Percentiles rank a stretch among this genome's conserved stretches.
phyloP scores from a whole-genome alignment of 2,329 filamentous ascomycete genomes.

The Cladophialophora bantiana region DNA sequence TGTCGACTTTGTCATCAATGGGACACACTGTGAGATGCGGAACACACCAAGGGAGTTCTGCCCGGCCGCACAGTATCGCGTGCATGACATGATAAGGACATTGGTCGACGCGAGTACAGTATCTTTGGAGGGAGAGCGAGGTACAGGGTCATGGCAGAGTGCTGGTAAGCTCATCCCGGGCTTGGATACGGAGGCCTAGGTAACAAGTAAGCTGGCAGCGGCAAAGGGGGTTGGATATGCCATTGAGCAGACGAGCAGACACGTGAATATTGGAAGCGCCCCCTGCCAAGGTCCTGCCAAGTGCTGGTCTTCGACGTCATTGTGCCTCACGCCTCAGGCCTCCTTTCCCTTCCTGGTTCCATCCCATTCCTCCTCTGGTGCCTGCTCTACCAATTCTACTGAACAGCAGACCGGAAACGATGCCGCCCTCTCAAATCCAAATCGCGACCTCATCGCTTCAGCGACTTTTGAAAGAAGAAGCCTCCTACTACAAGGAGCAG shows the following conservation, averaged over 20 bases:
- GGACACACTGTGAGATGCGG: too few relatives aligned
- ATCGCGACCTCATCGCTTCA: slow-evolving; percentile 81
- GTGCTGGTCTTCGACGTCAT: not conserved
- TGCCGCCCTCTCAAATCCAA: slow-evolving; percentile 39
- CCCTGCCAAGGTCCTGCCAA: not conserved
- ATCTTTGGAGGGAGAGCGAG: not conserved
- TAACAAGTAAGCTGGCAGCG: not conserved
- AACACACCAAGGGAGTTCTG: too few relatives aligned
- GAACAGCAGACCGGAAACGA: slow-evolving; percentile 11
- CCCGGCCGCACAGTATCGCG: not conserved
- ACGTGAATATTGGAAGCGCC: not conserved
- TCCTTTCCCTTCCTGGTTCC: not conserved
- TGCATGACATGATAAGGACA: not conserved
- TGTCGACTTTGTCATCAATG: not conserved
- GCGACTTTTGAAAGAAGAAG: slow-evolving; percentile 89
- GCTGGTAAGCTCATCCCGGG: too few relatives aligned
- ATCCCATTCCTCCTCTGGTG: not conserved
- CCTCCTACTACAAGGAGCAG: slow-evolving; percentile 87
- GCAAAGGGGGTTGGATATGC: not conserved
- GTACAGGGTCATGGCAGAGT: not conserved
- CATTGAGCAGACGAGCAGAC: not conserved
- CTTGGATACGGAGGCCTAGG: too few relatives aligned
- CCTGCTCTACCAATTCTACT: not conserved
- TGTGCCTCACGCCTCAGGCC: not conserved
- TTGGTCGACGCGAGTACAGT: not conserved